These are phyloP conservation scores for Cutaneotrichosporon sp. DNA, from an alignment of 1,284 basidiomycete genomes.

Conservation along the genomic window DNA sequence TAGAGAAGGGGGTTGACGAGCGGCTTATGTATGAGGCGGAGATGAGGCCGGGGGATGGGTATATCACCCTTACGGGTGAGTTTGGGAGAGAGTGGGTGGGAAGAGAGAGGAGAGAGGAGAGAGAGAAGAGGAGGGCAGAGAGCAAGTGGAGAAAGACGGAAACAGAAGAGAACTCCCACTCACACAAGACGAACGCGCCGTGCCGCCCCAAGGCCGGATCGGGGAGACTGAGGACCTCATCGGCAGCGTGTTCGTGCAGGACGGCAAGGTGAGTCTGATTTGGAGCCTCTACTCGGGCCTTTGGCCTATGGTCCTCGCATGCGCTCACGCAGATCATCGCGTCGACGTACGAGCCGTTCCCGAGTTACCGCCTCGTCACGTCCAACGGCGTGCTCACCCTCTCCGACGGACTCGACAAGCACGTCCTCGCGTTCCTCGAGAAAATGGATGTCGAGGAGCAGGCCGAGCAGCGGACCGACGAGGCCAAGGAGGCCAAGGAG, in stretches of 20 bases:
- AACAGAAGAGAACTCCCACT: neutral
- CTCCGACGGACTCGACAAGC: slow-evolving; percentile 45
- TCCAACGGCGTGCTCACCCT: slow-evolving; percentile 44
- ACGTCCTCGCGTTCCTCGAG: slow-evolving; percentile 39
- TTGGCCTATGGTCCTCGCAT: no score
- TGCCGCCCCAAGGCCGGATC: slow-evolving; percentile 51
- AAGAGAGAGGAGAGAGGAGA: neutral
- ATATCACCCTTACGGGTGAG: slow-evolving; percentile 51
- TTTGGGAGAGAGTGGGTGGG: neutral
- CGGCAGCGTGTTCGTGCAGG: slow-evolving; percentile 48
- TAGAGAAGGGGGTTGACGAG: slow-evolving; percentile 27
- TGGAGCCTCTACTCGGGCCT: no score
- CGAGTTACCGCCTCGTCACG: slow-evolving; percentile 49
- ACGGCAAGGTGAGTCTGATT: slow-evolving; percentile 42
- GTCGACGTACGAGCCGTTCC: slow-evolving; percentile 47
- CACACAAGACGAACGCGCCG: slow-evolving; percentile 46
- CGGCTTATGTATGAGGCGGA: slow-evolving; percentile 45
- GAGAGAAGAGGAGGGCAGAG: neutral
- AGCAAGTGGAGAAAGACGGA: neutral
- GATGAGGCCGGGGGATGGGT: slow-evolving; percentile 48
- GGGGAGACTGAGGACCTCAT: slow-evolving; percentile 53
- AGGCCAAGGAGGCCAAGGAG: neutral
- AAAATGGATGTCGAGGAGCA: slow-evolving; percentile 36
- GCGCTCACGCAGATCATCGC: slow-evolving; percentile 36
- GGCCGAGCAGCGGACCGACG: neutral